Evolutionary conservation across 371 early-diverging fungal species (phyloP).

Genomic region (Apophysomyces ossiformis): DNA sequence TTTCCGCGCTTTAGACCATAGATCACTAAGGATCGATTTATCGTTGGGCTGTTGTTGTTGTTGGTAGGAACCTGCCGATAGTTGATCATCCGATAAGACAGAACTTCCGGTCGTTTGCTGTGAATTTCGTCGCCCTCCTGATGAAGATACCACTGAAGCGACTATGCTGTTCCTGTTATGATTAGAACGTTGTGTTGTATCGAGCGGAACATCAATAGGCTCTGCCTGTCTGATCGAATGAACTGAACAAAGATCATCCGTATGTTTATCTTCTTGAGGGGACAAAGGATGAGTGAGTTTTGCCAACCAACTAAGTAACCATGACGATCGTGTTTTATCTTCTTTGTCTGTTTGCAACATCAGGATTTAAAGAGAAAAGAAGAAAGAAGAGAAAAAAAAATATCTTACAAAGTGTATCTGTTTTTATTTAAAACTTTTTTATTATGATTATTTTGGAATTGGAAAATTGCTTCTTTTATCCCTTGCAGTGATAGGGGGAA

Average conservation of each 20-base stretch:
- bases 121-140: constrained; percentile 31
- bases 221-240: neutral
- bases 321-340: constrained; percentile 6
- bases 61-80: constrained; percentile 33
- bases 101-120: constrained; percentile 37
- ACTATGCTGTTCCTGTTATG: neutral
- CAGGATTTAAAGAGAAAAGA: neutral
- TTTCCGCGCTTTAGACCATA: constrained; percentile 39
- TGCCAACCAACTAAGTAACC: constrained; percentile 18
- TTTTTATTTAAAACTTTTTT: constrained; percentile 11
- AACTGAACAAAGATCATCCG: constrained; percentile 8
- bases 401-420: constrained; percentile 19
- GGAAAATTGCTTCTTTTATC: constrained; percentile 3
- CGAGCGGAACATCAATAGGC: constrained; percentile 4
- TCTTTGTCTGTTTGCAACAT: constrained; percentile 10
- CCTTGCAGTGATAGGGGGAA: neutral
- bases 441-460: constrained; percentile 1
- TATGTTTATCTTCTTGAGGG: constrained; percentile 1
- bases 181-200: neutral
- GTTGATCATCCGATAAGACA: constrained; percentile 37
- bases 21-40: constrained; percentile 31
- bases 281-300: neutral
- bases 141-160: neutral
- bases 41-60: constrained; percentile 28
- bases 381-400: constrained; percentile 1